Base-by-base conservation (phyloP, 2,329 filamentous ascomycete genomes). In the Cytospora schulzeri region DNA sequence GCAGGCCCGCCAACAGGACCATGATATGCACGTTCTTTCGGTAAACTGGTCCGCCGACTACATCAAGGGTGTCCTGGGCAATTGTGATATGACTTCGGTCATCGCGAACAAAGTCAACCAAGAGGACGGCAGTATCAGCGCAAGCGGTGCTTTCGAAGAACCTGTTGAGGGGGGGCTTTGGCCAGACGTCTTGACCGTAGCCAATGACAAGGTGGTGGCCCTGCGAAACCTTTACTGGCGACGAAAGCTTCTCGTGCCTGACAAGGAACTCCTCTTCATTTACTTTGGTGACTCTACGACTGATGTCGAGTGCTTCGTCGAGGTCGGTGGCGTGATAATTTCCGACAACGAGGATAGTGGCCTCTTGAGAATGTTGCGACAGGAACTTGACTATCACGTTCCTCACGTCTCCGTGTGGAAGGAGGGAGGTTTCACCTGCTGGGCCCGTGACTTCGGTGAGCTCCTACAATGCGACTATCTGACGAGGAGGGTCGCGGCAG, bases 221-320 rank as follows among this genome's bases (percentile, higher is more conserved):
- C 31, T 3, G 69, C 62, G 24, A 26, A 38, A 11, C 28, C 53
- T 56, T 31, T 61, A 22, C 24, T 84, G 64, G 62, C 71, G n/a
- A 69, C 73, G 8, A 68, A 79, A 52, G 65, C 69, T 35, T 66
- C 54, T 35, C 67, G 70, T 5, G 67, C 63, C 1, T 28, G 28
- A 33, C 11, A 26, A 35, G n/a, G 19, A 52, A 4, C 22, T 50
- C 17, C 38, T 31, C 38, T 33, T 62, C 3, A 71, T 84, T n/a
- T 87, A 87, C 73, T 80, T 86, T 71, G 85, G 85, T 9, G 85
- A 87, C 71, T 85, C 84, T 31, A 78, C 78, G 2, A 86, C 84
- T 1, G 85, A 87, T 70, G 72, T 87, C 63, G 79, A 81, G 70
- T 87, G 84, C 65, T 72, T 87, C 45, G 68, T 85, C 4, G 70